These are phyloP conservation scores for Botryotinia globosa DNA, from an alignment of 2,329 filamentous ascomycete species.

Conservation along the genomic window DNA sequence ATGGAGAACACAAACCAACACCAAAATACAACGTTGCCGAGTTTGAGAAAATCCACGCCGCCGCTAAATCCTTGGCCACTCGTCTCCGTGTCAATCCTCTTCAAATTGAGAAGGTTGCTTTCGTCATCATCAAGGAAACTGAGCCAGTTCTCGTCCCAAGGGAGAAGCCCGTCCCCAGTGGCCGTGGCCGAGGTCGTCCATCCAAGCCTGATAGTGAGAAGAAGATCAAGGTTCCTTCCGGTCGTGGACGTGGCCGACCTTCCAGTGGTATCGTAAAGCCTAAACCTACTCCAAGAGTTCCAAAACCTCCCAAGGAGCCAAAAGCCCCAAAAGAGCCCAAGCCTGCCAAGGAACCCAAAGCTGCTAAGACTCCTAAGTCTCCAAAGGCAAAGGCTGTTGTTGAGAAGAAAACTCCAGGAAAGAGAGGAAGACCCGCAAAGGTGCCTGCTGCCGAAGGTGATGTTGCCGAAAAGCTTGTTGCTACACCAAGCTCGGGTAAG, in stretches of 20 bases:
- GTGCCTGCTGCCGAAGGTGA: background rate
- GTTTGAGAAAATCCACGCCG: slow-evolving; percentile 55
- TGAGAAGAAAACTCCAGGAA: slow-evolving; percentile 6
- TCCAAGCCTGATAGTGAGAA: slow-evolving; percentile 29
- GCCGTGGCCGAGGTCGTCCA: slow-evolving; percentile 30
- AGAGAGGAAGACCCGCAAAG: slow-evolving; percentile 18
- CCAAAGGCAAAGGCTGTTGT: background rate
- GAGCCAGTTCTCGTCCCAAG: slow-evolving; percentile 30
- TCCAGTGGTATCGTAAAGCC: slow-evolving; percentile 16
- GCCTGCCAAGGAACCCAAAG: background rate
- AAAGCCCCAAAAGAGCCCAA: background rate
- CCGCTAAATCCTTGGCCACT: slow-evolving; percentile 44
- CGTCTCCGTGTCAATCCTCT: slow-evolving; percentile 56
- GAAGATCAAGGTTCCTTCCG: slow-evolving; percentile 28
- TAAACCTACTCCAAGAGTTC: slow-evolving; percentile 10
- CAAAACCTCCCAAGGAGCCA: slow-evolving; percentile 12
- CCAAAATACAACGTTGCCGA: slow-evolving; percentile 72
- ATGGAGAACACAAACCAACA: slow-evolving; percentile 44
- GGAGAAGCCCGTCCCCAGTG: slow-evolving; percentile 24
- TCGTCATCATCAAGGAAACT: slow-evolving; percentile 56
- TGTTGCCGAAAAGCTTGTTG: background rate
- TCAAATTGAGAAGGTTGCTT: slow-evolving; percentile 69
- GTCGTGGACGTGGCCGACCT: slow-evolving; percentile 29
- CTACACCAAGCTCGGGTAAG: slow-evolving; percentile 13
- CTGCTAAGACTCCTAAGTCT: background rate